Evolutionary conservation across 2,329 filamentous ascomycete genomes (phyloP).

Genomic region (Tricladium varicosporioides): DNA sequence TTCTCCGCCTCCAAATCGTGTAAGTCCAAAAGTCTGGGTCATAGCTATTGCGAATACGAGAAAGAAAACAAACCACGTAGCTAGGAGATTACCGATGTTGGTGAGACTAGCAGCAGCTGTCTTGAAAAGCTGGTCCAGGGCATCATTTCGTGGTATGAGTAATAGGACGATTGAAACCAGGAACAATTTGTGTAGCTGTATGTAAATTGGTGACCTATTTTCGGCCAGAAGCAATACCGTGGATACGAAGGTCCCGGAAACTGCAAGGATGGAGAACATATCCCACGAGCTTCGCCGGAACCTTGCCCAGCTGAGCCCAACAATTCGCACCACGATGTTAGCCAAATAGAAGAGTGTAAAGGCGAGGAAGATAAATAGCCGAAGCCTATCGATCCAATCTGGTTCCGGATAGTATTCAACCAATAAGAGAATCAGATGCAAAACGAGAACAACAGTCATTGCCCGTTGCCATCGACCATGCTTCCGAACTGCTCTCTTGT

Average conservation of each 20-base stretch:
- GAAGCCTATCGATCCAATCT: slow-evolving; percentile 63
- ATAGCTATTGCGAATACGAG: slow-evolving; percentile 94
- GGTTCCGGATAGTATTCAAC: slow-evolving; percentile 82
- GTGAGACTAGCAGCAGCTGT: slow-evolving; percentile 92
- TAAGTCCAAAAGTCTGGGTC: slow-evolving; percentile 93
- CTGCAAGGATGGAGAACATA: slow-evolving; percentile 77
- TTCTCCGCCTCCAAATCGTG: slow-evolving; percentile 75
- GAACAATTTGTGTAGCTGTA: slow-evolving; percentile 89
- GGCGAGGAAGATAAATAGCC: slow-evolving; percentile 75
- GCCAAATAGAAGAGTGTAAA: slow-evolving; percentile 80
- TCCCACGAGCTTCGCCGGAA: slow-evolving; percentile 96
- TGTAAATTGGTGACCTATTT: slow-evolving; percentile 57
- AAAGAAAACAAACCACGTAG: slow-evolving; percentile 97
- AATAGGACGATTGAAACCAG: slow-evolving; percentile 86
- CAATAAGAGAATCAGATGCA: slow-evolving; percentile 81
- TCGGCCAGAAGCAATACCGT: slow-evolving; percentile 72
- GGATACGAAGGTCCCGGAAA: slow-evolving; percentile 78
- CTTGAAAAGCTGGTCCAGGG: slow-evolving; percentile 97
- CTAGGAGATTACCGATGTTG: slow-evolving; percentile 85
- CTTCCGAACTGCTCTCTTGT: slow-evolving; percentile 90
- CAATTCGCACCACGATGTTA: slow-evolving; percentile 80
- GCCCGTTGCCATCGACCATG: slow-evolving; percentile 85
- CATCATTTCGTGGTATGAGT: slow-evolving; percentile 93
- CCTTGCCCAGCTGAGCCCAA: slow-evolving; percentile 87
- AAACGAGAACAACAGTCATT: slow-evolving; percentile 74